Base-by-base conservation (phyloP, 352 stramenopile genomes). In the Pythium phragmitis region DNA sequence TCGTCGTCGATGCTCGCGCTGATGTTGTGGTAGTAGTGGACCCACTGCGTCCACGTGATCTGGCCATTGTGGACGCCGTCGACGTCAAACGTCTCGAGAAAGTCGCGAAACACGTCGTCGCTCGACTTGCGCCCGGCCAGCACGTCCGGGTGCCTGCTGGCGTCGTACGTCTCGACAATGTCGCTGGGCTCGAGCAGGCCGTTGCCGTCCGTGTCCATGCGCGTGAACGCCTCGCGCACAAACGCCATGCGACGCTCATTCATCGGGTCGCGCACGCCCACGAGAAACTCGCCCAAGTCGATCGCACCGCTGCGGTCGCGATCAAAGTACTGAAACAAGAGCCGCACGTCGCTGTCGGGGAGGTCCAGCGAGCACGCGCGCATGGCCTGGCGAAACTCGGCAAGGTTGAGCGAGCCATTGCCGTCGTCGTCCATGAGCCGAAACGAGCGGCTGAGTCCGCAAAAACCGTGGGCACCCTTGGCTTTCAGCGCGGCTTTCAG, bases 21-120 rank as follows among this genome's bases (percentile, higher is more conserved):
- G 23, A 98, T 74, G 66, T 97, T 97, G 4, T 77, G 69, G 73
- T 98, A 98, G 72, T 97, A 98, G 43, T 91, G 73, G 16, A 68
- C 64, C 82, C 81, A 93, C 63, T 90, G 78, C 4, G 74, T 67
- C 70, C 72, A 87, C 50, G 77, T 80, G 57, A 93, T 77, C 48
- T 90, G 87, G 52, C 84, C 85, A 23, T 93, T 79, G 60, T 87
- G 76, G 17, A 80, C 57, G 16, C 78, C 76, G 42, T 90, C 82
- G 42, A 91, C 82, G 51, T 93, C 84, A 58, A 96, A 96, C 17
- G 84, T 93, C 61, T 96, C 85, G 43, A 94, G 77, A 43, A 96
- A 96, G 51, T 96, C 87, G 33, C 81, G 64, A 46, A 89, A 88
- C 0, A 92, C 79, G 3, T 86, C 59, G 39, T 95, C 82, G 4